Base-by-base conservation (phyloP, 1,284 basidiomycete genomes). In the Cryptococcus deneoformans region DNA sequence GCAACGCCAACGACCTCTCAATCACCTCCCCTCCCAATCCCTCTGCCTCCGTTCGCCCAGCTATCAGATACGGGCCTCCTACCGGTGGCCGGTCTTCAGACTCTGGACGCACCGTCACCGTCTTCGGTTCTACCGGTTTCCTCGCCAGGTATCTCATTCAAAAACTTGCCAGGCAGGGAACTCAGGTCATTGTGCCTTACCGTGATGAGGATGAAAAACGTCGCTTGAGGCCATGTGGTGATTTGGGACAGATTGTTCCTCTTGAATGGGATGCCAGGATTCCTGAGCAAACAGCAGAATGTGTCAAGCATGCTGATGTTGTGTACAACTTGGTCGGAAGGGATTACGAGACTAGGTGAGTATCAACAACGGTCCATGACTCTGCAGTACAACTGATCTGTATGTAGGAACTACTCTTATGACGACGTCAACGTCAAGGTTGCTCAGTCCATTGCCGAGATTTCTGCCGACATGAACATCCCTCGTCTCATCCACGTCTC, bases 41-140 rank as follows among this genome's bases (percentile, higher is more conserved):
- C 3, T 55, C 65, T 38, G 58, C 67, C 54, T 62, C 61, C 20
- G 66, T 68, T 20, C 86, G 86, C 70, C 85, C 89, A 39, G 79
- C 89, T 65, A 82, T 92, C 68, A 84, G 86, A 14, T 80, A 85
- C 61, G 92, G 91, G 16, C 2, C 74, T 20, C 77, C 66, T n/a
- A 83, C 86, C 53, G 86, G 91, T 40, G 92, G 92, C 53, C 87
- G 94, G 69, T 92, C 90, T 71, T 87, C 90, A 6, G 85, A 87
- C 61, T 87, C 87, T 52, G 93, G 93, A 2, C 92, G 94, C 79
- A 85, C 88, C 48, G 95, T 89, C 45, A 99, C 95, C 36, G 94
- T 99, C 55, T 99, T 99, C 80, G 95, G 95, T 39, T 90, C 87
- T 73, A 98, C 94, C 9, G 92, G 94, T 6, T 99, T 98, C 78